Conservation (phyloP, 768 basidiomycete species). For the Pisolithus marmoratus region DNA sequence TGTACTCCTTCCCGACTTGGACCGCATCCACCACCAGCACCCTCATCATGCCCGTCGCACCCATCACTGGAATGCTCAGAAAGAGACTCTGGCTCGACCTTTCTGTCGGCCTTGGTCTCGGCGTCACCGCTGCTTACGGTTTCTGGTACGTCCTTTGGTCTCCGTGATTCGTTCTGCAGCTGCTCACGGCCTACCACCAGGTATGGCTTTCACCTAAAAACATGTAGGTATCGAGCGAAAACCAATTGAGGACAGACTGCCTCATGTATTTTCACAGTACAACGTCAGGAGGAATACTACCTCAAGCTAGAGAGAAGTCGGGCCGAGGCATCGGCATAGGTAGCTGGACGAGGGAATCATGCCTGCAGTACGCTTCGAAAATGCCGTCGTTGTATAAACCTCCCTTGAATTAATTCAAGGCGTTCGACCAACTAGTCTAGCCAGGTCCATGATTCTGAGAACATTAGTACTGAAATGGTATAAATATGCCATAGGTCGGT, state of each 20-base stretch:
- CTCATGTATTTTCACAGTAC: slow-evolving; percentile 46
- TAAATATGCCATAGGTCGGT: slow-evolving; percentile 22
- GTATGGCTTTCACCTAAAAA: slow-evolving; percentile 79
- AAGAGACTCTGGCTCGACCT: slow-evolving; percentile 89
- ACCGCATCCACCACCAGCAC: slow-evolving; percentile 22
- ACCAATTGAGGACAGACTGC: slow-evolving; percentile 1
- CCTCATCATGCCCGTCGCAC: slow-evolving; percentile 78
- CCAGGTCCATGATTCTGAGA: neutral
- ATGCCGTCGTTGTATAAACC: slow-evolving; percentile 8
- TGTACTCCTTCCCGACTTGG: slow-evolving; percentile 16
- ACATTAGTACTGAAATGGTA: slow-evolving; percentile 9
- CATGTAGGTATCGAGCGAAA: slow-evolving; percentile 42
- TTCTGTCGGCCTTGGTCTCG: slow-evolving; percentile 68
- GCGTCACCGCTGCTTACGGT: slow-evolving; percentile 64
- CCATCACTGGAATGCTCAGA: slow-evolving; percentile 91
- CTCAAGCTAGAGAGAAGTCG: slow-evolving; percentile 70
- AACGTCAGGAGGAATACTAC: slow-evolving; percentile 81
- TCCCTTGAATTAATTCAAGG: neutral
- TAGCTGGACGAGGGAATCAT: neutral
- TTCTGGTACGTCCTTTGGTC: slow-evolving; percentile 63
- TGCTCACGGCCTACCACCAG: slow-evolving; percentile 33
- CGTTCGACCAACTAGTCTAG: neutral
- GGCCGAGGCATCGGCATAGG: slow-evolving; percentile 8
- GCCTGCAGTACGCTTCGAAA: too few species aligned
- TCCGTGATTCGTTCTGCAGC: neutral